Percentiles rank a stretch among this genome's conserved stretches.
Conservation (phyloP, 169 alveolate genomes). For the Perkinsus marinus region DNA sequence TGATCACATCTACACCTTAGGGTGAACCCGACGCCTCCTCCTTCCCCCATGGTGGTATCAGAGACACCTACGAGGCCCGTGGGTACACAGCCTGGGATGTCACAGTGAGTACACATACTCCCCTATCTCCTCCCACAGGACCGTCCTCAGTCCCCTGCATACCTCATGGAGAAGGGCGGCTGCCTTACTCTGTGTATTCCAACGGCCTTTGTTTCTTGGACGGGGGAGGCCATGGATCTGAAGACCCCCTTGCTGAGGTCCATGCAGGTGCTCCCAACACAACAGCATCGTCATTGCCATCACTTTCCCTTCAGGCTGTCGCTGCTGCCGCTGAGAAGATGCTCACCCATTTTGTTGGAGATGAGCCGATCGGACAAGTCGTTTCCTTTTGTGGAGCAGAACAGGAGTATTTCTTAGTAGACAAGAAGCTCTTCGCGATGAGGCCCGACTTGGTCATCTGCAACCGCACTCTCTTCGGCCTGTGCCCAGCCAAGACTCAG, state of each 20-base stretch:
- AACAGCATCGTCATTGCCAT: background rate
- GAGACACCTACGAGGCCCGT: background rate
- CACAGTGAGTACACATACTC: background rate
- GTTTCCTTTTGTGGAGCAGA: background rate
- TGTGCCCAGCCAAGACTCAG: background rate
- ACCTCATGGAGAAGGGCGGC: background rate
- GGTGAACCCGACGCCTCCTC: background rate
- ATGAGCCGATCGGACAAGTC: background rate
- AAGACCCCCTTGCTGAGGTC: background rate
- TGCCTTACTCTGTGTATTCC: background rate
- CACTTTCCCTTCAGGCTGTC: background rate
- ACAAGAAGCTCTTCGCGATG: background rate
- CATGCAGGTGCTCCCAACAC: background rate
- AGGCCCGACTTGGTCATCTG: background rate
- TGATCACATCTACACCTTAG: background rate
- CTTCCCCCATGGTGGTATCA: background rate
- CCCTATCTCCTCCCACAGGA: background rate
- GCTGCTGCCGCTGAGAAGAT: background rate
- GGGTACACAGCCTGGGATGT: background rate
- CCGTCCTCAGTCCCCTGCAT: background rate
- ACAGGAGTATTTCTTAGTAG: background rate
- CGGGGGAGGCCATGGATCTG: background rate
- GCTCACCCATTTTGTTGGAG: background rate
- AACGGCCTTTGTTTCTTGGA: background rate
- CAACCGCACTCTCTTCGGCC: background rate